Percentiles rank a stretch among this genome's conserved stretches.
Conservation (phyloP, 1,284 basidiomycete genomes). For the Pterula multifida region DNA sequence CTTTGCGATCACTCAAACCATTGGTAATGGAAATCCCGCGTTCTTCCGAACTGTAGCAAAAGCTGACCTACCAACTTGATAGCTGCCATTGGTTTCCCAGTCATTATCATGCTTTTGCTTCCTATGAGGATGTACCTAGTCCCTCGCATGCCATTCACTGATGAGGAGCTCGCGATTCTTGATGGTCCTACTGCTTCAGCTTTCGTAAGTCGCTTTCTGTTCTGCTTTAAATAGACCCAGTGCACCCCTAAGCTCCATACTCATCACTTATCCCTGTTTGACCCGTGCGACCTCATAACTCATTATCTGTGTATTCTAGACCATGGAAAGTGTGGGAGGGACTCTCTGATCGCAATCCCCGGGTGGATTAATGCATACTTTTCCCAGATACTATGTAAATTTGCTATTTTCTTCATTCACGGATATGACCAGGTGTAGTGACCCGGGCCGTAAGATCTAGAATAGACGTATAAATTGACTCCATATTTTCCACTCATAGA, state of each 20-base stretch:
- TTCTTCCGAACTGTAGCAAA: no score
- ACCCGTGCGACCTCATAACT: background rate
- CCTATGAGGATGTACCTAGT: conserved; percentile 69
- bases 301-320: background rate
- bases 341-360: background rate
- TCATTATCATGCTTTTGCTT: conserved; percentile 83
- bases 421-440: no score
- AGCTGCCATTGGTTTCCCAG: conserved; percentile 87
- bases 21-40: conserved; percentile 38
- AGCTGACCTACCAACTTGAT: background rate
- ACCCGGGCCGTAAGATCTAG: no score
- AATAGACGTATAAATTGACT: no score
- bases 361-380: background rate
- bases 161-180: conserved; percentile 72
- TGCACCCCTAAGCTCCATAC: background rate
- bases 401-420: no score
- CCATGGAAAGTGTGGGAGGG: conserved; percentile 1
- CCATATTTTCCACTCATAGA: no score
- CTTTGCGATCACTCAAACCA: conserved; percentile 87
- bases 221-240: background rate
- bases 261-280: background rate
- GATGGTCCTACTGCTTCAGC: conserved; percentile 83
- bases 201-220: conserved; percentile 39
- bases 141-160: conserved; percentile 69
- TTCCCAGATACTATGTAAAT: no score